Percentiles rank a stretch among this genome's conserved stretches.
phyloP scores from a whole-genome alignment of 495 filamentous ascomycete genomes.

The Penicillium steckii region DNA sequence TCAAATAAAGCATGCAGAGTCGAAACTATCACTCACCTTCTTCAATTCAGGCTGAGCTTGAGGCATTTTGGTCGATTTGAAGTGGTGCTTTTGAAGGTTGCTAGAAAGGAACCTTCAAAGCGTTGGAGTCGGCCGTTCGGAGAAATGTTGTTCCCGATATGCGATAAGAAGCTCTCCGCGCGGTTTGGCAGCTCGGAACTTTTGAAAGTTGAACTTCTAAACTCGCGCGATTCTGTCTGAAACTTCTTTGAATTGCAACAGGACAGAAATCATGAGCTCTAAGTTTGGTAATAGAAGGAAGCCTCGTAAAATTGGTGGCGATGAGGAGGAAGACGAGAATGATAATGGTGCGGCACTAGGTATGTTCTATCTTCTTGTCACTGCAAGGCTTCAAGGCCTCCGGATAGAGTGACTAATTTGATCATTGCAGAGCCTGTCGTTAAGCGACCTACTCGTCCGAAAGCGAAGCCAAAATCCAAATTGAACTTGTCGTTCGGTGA shows the following conservation, averaged over 20 bases:
- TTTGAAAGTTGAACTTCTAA: neutral
- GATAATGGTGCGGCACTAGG: slow-evolving; percentile 32
- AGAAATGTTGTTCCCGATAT: slow-evolving; percentile 34
- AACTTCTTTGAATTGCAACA: no score
- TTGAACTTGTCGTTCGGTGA: slow-evolving; percentile 74
- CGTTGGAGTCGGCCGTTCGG: slow-evolving; percentile 19
- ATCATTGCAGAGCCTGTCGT: slow-evolving; percentile 35
- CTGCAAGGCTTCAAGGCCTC: neutral
- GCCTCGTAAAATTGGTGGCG: slow-evolving; percentile 68
- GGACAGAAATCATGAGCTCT: slow-evolving; percentile 54
- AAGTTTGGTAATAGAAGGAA: slow-evolving; percentile 68
- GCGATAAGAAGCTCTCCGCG: slow-evolving; percentile 24
- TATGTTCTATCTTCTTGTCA: neutral
- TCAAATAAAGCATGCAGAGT: neutral
- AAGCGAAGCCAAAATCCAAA: slow-evolving; percentile 64
- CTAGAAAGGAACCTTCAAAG: neutral
- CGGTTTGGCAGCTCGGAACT: no score
- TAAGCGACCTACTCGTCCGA: slow-evolving; percentile 42
- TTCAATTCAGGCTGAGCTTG: slow-evolving; percentile 99
- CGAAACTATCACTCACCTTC: slow-evolving; percentile 60
- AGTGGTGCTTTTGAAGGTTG: slow-evolving; percentile 5
- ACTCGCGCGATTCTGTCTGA: neutral
- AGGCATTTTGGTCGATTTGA: slow-evolving; percentile 69
- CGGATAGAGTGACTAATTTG: slow-evolving; percentile 10
- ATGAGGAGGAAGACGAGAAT: slow-evolving; percentile 67